Evolutionary conservation across 1,139 yeast species (phyloP).

Genomic region (Saccharomyces hybrid): DNA sequence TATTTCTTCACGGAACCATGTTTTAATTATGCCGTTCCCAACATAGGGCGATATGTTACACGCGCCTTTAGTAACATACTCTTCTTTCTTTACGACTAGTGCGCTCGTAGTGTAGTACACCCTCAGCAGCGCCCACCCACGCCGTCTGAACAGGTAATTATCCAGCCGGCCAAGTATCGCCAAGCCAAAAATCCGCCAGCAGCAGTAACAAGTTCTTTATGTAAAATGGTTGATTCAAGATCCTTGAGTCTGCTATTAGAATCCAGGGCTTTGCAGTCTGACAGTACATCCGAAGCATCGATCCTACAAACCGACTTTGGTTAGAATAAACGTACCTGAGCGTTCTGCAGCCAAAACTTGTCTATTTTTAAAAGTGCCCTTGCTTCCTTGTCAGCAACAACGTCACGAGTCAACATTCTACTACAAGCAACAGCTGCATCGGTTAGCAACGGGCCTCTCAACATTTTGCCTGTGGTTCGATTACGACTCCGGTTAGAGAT

Average conservation of each 20-base stretch:
- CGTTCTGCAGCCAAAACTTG: background rate
- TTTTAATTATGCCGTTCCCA: background rate
- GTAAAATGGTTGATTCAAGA: background rate
- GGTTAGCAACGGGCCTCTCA: background rate
- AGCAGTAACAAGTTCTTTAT: background rate
- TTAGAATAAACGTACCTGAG: background rate
- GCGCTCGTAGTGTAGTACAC: background rate
- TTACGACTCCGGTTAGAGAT: background rate
- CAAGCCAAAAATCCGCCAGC: background rate
- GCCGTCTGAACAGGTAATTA: background rate
- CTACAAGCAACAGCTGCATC: background rate
- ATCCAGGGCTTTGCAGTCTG: background rate
- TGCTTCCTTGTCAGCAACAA: background rate
- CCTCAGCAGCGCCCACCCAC: background rate
- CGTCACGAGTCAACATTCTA: background rate
- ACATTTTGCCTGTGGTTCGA: background rate
- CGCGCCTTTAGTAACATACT: background rate
- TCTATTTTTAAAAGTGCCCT: background rate
- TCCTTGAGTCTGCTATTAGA: background rate
- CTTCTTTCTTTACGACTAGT: background rate
- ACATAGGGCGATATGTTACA: background rate
- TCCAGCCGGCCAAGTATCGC: background rate
- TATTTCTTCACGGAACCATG: background rate
- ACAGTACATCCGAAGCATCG: background rate
- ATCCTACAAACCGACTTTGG: background rate